Evolutionary conservation across 345 rosid species (phyloP).

Genomic region (Euphorbia peplus): DNA sequence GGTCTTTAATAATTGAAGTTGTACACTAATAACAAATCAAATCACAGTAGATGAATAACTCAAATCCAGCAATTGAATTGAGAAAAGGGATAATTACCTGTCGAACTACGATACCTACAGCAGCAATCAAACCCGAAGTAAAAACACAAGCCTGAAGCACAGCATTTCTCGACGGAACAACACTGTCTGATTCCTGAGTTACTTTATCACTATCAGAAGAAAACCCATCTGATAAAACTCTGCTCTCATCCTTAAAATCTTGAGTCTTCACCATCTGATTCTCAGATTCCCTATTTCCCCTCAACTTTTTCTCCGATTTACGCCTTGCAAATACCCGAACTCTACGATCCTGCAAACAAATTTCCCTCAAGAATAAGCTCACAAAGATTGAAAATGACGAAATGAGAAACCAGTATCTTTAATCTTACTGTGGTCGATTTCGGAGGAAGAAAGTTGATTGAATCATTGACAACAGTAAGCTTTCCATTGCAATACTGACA

Average conservation of each 20-base stretch:
- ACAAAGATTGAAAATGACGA: neutral
- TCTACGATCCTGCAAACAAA: slow-evolving; percentile 29
- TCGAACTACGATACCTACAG: slow-evolving; percentile 59
- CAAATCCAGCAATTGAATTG: neutral
- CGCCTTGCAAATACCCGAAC: slow-evolving; percentile 38
- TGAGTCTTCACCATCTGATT: slow-evolving; percentile 18
- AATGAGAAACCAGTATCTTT: neutral
- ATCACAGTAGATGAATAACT: neutral
- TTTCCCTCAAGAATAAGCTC: neutral
- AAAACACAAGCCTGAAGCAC: slow-evolving; percentile 75
- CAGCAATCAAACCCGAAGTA: slow-evolving; percentile 73
- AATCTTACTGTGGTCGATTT: slow-evolving; percentile 33
- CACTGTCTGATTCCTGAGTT: slow-evolving; percentile 15
- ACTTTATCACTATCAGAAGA: slow-evolving; percentile 24
- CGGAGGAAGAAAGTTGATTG: slow-evolving; percentile 5
- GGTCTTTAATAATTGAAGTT: neutral
- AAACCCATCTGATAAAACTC: slow-evolving; percentile 25
- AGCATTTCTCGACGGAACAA: slow-evolving; percentile 51
- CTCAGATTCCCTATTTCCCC: slow-evolving; percentile 24
- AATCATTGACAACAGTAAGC: slow-evolving; percentile 15
- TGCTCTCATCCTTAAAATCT: slow-evolving; percentile 19
- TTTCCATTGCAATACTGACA: slow-evolving; percentile 5
- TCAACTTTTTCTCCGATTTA: slow-evolving; percentile 48
- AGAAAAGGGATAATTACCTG: slow-evolving; percentile 39
- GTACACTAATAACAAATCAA: neutral